Conservation (phyloP, 352 stramenopile genomes). For the Lagenidium giganteum region DNA sequence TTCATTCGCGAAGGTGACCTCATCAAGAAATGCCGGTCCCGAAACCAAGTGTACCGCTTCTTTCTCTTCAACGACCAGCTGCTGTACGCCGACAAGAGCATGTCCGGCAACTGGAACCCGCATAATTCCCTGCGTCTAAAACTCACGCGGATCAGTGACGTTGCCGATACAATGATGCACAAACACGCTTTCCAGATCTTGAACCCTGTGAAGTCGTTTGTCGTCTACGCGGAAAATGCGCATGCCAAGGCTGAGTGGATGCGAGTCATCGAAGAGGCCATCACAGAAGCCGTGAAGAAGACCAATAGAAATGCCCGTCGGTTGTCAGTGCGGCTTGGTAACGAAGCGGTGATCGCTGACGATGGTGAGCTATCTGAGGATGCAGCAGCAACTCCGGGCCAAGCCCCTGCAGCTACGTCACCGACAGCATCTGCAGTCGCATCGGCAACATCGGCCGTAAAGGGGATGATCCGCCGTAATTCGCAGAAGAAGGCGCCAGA, state of each 20-base stretch:
- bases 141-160: conserved; percentile 73
- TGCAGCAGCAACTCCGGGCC: too few relatives aligned
- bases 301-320: conserved; percentile 63
- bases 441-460: too few relatives aligned
- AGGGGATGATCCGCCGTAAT: too few relatives aligned
- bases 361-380: background rate
- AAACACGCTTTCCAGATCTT: conserved; percentile 84
- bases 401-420: too few relatives aligned
- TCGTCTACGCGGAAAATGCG: conserved; percentile 69
- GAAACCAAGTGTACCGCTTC: conserved; percentile 83
- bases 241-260: conserved; percentile 78
- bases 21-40: conserved; percentile 90
- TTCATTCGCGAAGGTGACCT: conserved; percentile 95
- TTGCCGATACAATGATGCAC: conserved; percentile 58
- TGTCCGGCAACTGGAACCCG: conserved; percentile 79
- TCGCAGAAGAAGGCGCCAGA: too few relatives aligned
- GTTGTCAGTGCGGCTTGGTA: conserved; percentile 32
- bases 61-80: conserved; percentile 88
- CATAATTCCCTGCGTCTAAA: conserved; percentile 84
- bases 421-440: too few relatives aligned
- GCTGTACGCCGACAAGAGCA: conserved; percentile 73
- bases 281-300: conserved; percentile 69
- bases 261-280: conserved; percentile 70
- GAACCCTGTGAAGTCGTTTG: conserved; percentile 82
- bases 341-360: background rate